Conservation (phyloP, 2,329 filamentous ascomycete genomes). For the Raffaelea deltoideospora region DNA sequence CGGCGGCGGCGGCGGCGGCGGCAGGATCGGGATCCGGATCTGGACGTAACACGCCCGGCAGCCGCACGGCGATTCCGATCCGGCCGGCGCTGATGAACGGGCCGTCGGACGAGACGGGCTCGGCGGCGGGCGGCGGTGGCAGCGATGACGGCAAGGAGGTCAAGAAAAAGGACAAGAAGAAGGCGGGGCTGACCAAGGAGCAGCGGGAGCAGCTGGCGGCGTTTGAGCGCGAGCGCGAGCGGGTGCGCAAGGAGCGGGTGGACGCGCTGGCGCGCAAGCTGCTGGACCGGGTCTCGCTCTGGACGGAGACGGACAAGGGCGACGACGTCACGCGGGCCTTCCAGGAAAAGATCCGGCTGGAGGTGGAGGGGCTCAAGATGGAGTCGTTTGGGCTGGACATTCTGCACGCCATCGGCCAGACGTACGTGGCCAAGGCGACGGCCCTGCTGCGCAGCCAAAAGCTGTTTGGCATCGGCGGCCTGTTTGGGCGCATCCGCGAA, state of each 20-base stretch:
- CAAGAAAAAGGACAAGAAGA: conserved; percentile 45
- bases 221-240: conserved; percentile 72
- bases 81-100: conserved; percentile 81
- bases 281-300: conserved; percentile 76
- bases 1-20: neutral
- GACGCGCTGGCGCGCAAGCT: conserved; percentile 73
- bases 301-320: conserved; percentile 94
- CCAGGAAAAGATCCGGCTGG: conserved; percentile 83
- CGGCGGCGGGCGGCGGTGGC: conserved; percentile 53
- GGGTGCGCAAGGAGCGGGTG: conserved; percentile 73
- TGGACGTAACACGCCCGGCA: conserved; percentile 22
- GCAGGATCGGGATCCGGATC: conserved; percentile 11
- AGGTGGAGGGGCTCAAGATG: conserved; percentile 98
- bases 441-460: conserved; percentile 89
- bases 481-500: conserved; percentile 87
- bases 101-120: conserved; percentile 60
- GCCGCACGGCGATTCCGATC: conserved; percentile 45
- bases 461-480: conserved; percentile 88
- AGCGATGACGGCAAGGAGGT: conserved; percentile 57
- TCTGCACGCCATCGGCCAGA: conserved; percentile 82
- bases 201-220: conserved; percentile 83
- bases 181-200: conserved; percentile 72
- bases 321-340: conserved; percentile 75
- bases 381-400: conserved; percentile 96
- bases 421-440: conserved; percentile 77